phyloP scores from a whole-genome alignment of 2,329 filamentous ascomycete species.

The Calonectria ilicicola region DNA sequence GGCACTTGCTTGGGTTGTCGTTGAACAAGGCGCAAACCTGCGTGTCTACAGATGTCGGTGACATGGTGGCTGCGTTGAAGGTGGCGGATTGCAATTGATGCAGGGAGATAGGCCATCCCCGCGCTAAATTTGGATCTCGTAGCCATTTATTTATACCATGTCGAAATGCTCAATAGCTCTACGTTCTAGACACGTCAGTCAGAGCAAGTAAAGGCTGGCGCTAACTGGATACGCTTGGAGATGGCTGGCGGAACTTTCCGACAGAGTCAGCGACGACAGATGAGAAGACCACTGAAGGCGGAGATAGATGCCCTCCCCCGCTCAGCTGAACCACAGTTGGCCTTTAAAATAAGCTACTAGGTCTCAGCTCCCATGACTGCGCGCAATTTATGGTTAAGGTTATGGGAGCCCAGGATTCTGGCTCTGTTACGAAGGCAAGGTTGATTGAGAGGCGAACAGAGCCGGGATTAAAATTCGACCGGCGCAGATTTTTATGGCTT shows the following conservation, averaged over 20 bases:
- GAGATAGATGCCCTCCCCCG: not conserved
- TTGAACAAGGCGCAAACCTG: not conserved
- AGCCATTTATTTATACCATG: not conserved
- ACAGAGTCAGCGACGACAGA: not conserved
- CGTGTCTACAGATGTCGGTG: not conserved
- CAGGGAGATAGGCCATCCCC: not conserved
- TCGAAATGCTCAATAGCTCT: too few relatives aligned
- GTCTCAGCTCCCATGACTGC: not conserved
- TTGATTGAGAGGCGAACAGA: too few relatives aligned
- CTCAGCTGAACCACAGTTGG: not conserved
- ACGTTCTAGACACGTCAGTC: not conserved
- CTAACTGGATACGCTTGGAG: not conserved
- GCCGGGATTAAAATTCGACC: too few relatives aligned
- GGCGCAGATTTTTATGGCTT: too few relatives aligned
- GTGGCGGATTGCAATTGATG: not conserved
- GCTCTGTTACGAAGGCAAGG: too few relatives aligned
- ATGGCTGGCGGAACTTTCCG: constrained; percentile 3
- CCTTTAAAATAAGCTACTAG: not conserved
- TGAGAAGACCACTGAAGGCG: not conserved
- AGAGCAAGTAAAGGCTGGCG: not conserved
- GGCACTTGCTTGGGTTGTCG: not conserved
- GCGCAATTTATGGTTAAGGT: too few relatives aligned
- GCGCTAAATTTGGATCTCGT: not conserved
- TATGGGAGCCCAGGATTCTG: too few relatives aligned
- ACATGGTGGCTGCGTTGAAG: not conserved